These are phyloP conservation scores for Cetradonia linearis DNA, from an alignment of 495 filamentous ascomycete genomes.

Conservation along the genomic window DNA sequence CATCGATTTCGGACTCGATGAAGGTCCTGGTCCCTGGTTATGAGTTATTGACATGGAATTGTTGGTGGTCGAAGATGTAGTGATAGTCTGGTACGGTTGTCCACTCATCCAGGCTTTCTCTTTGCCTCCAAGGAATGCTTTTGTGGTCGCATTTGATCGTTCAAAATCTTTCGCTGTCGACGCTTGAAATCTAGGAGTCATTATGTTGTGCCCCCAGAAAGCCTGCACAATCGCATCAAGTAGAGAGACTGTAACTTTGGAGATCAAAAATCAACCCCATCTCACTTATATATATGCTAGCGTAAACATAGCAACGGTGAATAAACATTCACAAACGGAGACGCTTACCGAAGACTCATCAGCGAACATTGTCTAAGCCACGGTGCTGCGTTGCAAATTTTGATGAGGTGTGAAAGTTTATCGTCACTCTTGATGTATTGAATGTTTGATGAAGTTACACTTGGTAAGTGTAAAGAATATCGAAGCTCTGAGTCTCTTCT, in stretches of 20 bases:
- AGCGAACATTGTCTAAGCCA: not conserved
- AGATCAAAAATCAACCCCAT: slow-evolving; percentile 1
- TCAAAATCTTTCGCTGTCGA: slow-evolving; percentile 36
- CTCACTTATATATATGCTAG: not conserved
- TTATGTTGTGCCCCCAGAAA: not conserved
- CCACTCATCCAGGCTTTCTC: slow-evolving; percentile 59
- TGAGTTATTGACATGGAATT: not conserved
- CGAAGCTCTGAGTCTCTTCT: not conserved
- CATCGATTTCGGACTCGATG: not conserved
- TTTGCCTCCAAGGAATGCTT: slow-evolving; percentile 52
- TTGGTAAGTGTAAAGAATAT: not conserved
- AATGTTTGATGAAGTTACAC: not conserved
- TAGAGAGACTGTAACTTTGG: not conserved
- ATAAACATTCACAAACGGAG: not conserved
- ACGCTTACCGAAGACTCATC: not conserved
- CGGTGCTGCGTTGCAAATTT: not conserved
- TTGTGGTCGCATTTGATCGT: slow-evolving; percentile 59
- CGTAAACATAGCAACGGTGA: not conserved
- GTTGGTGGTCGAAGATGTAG: slow-evolving; percentile 7
- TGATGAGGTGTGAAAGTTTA: not conserved
- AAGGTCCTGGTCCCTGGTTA: slow-evolving; percentile 5
- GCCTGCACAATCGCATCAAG: not conserved
- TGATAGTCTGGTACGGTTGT: not conserved
- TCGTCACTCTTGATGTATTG: not conserved
- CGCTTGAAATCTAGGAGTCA: not conserved